These are phyloP conservation scores for Trypanosoma platydactyli DNA, from an alignment of 208 protist genomes.

Conservation along the genomic window DNA sequence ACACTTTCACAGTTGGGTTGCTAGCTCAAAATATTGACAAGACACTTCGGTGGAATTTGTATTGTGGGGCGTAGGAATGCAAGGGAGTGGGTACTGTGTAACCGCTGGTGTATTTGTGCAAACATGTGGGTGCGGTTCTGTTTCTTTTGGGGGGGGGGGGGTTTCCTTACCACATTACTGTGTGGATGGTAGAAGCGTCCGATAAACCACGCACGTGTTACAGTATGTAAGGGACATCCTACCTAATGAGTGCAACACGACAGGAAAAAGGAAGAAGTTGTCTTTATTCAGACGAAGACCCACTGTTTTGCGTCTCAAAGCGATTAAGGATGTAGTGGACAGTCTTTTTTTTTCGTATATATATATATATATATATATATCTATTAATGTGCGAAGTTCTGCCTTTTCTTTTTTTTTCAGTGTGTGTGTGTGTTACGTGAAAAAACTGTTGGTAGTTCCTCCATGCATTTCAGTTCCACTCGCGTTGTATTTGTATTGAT, in stretches of 20 bases:
- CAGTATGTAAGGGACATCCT: too few relatives aligned
- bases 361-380: too few relatives aligned
- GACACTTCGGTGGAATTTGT: slow-evolving; percentile 5
- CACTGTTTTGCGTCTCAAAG: too few relatives aligned
- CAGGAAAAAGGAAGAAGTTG: too few relatives aligned
- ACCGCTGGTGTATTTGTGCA: slow-evolving; percentile 4
- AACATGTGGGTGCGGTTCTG: slow-evolving; percentile 9
- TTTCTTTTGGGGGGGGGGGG: too few relatives aligned
- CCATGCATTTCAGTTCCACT: background rate
- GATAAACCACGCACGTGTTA: too few relatives aligned
- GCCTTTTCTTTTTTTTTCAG: slow-evolving; percentile 5
- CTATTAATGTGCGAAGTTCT: too few relatives aligned
- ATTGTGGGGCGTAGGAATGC: background rate
- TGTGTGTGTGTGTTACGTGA: background rate
- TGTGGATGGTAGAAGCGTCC: background rate
- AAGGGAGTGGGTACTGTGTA: background rate
- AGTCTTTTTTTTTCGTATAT: too few relatives aligned
- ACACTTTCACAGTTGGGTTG: background rate
- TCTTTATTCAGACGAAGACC: background rate
- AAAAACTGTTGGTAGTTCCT: background rate
- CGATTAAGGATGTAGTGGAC: too few relatives aligned
- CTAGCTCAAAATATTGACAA: slow-evolving; percentile 12
- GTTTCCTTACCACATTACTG: background rate
- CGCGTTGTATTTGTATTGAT: slow-evolving; percentile 1
- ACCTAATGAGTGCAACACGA: too few relatives aligned